phyloP scores from a whole-genome alignment of 2,329 filamentous ascomycete genomes.

The Ophiostoma piceae region DNA sequence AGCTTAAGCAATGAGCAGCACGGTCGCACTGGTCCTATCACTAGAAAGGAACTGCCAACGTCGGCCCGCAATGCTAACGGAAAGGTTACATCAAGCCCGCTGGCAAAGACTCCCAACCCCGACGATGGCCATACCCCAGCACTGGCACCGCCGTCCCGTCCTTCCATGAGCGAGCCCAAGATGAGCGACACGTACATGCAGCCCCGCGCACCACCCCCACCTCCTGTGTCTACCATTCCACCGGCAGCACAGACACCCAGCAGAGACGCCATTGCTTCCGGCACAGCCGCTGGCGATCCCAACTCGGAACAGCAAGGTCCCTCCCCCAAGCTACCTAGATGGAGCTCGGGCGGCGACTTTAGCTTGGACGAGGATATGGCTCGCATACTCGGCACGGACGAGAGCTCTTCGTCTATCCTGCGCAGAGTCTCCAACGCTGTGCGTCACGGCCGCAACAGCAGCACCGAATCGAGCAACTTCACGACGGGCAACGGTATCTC shows the following conservation, averaged over 20 bases:
- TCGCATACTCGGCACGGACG: conserved; percentile 74
- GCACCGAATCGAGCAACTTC: conserved; percentile 53
- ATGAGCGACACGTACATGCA: conserved; percentile 52
- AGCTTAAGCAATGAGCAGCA: conserved; percentile 42
- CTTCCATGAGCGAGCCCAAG: conserved; percentile 39
- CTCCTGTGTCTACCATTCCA: conserved; percentile 45
- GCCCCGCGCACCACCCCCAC: conserved; percentile 51
- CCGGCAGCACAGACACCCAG: conserved; percentile 32
- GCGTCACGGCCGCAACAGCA: conserved; percentile 84
- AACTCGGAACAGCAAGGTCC: conserved; percentile 40
- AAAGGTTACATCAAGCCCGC: conserved; percentile 30
- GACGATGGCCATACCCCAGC: conserved; percentile 20
- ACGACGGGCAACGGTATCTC: conserved; percentile 31
- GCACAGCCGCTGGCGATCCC: conserved; percentile 34
- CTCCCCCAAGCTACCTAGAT: conserved; percentile 65
- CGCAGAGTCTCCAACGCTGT: conserved; percentile 89
- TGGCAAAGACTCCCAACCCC: conserved; percentile 18
- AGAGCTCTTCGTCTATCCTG: conserved; percentile 71
- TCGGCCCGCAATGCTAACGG: conserved; percentile 40
- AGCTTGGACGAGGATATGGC: conserved; percentile 95
- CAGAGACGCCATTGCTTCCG: conserved; percentile 44
- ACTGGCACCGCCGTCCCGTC: conserved; percentile 27
- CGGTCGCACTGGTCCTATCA: conserved; percentile 45
- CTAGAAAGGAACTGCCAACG: conserved; percentile 59
- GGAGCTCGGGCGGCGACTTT: conserved; percentile 78